Conservation (phyloP, 2,329 filamentous ascomycete species). For the Sporothrix pseudoabietina region DNA sequence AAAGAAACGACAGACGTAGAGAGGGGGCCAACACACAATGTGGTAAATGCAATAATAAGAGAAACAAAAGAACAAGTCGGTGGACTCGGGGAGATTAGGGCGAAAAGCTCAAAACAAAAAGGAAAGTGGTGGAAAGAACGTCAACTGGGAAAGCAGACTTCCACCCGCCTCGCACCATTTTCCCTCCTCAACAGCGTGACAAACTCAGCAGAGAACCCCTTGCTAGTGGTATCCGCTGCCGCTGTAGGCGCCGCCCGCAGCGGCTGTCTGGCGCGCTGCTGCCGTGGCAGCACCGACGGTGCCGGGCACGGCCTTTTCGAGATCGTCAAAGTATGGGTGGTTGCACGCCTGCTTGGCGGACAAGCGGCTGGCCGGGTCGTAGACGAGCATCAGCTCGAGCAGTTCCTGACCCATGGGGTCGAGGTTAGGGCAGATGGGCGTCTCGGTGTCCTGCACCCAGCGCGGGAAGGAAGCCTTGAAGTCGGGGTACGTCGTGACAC, state of each 20-base stretch:
- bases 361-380: slow-evolving; percentile 80
- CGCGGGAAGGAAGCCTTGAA: slow-evolving; percentile 88
- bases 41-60: neutral
- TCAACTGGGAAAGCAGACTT: too few relatives aligned
- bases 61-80: neutral
- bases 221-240: slow-evolving; percentile 42
- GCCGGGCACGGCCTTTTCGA: slow-evolving; percentile 34
- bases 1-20: neutral
- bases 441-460: slow-evolving; percentile 70
- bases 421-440: slow-evolving; percentile 67
- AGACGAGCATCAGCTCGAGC: slow-evolving; percentile 69
- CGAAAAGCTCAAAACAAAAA: slow-evolving; percentile 13
- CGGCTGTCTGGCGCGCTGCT: slow-evolving; percentile 20
- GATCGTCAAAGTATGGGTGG: slow-evolving; percentile 72
- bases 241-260: slow-evolving; percentile 40
- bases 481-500: slow-evolving; percentile 84
- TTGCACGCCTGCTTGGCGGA: slow-evolving; percentile 84
- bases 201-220: neutral
- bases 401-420: slow-evolving; percentile 71
- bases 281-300: neutral
- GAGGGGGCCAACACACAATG: neutral
- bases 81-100: neutral
- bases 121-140: neutral
- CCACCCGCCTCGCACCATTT: too few relatives aligned
- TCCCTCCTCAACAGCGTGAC: neutral